Evolutionary conservation across 345 rosid genomes (phyloP).

Genomic region (Rhodamnia rubescens): DNA sequence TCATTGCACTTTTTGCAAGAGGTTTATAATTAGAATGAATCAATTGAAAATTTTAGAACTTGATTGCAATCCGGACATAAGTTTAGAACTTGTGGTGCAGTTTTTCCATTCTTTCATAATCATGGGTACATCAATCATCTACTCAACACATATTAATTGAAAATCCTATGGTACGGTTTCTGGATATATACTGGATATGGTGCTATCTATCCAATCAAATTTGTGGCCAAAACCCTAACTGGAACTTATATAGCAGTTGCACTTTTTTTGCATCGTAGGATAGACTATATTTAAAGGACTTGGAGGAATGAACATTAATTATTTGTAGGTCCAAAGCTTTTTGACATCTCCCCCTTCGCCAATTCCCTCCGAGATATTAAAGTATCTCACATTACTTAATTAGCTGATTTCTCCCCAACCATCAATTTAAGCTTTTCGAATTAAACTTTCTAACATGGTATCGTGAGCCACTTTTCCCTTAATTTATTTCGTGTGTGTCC

Average conservation of each 20-base stretch:
- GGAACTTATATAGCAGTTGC: background rate
- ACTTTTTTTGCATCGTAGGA: background rate
- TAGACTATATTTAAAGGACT: background rate
- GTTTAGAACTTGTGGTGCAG: background rate
- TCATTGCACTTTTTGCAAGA: background rate
- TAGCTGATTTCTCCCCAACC: rapidly evolving
- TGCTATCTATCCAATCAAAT: background rate
- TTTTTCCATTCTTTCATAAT: background rate
- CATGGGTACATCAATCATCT: background rate
- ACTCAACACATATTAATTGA: background rate
- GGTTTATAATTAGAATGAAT: background rate
- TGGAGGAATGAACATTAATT: background rate
- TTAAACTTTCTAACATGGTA: background rate
- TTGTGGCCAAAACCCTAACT: background rate
- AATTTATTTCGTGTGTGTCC: background rate
- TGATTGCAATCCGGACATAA: background rate
- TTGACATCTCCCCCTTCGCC: background rate
- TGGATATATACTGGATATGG: background rate
- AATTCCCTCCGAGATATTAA: background rate
- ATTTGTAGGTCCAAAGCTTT: background rate
- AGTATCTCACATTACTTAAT: background rate
- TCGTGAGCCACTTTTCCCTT: rapidly evolving
- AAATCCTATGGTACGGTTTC: background rate
- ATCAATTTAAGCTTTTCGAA: rapidly evolving
- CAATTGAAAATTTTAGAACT: background rate